Evolutionary conservation across 2,329 filamentous ascomycete genomes (phyloP), one percentile per base, ranked within the genome.

Genomic region (Aspergillus terreus): DNA sequence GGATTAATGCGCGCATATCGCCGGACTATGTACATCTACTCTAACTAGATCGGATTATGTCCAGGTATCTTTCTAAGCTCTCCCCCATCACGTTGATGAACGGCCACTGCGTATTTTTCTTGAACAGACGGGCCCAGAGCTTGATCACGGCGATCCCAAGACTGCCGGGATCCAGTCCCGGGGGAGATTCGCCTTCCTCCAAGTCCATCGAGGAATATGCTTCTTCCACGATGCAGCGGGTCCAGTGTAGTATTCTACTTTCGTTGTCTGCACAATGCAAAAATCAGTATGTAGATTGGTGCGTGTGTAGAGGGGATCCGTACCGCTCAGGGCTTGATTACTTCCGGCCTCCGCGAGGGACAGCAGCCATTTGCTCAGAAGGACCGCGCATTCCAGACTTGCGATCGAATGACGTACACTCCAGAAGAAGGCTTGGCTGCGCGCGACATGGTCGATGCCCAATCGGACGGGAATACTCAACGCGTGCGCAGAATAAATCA

Each of bases 401-500:
- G 63, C 65, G 6, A 71, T 57, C 1, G 67, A 69, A 51, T 71
- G 68, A 7, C 65, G 63, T 3, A 70, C 66, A 49, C 68, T 70
- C 69, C 69, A 71, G 49, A 67, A 70, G 42, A 71, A 66, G 3
- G 67, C 64, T 50, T 71, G 68, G 32, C 64, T 71, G 19, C 63
- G 61, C 2, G 66, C 69, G 41, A 72, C 65, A 41, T 68, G 66
- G 23, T 70, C 66, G 36, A 72, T 68, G 0, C 69, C 69, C 19
- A 72, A 52, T 7, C 67, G 61, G 3, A 71, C 66, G 1, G 68
- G 68, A 62, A 87, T 83, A 3, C 83, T 85, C 33, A 89, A 71
- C 0, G 85, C 84, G 62, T 88, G 85, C 25, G 85, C 82, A 1
- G 84, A 82, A 60, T 88, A 85, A 25, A 86, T 78, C 0, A 88